Base-by-base conservation (phyloP, 352 stramenopile genomes). In the Phytophthora tentaculata region DNA sequence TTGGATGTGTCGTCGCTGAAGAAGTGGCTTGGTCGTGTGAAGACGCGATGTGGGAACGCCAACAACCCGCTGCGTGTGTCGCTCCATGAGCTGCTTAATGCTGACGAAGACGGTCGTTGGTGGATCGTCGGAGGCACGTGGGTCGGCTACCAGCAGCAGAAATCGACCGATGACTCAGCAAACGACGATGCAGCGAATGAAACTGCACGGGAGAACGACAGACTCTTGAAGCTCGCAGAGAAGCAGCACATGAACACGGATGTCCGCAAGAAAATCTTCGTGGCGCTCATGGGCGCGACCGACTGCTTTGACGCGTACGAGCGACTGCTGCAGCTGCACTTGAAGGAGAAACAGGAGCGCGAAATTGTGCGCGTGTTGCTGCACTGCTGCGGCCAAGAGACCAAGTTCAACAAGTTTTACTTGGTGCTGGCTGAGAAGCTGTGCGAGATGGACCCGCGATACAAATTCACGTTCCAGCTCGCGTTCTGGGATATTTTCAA, bases 161-260 rank as follows among this genome's bases (percentile, higher is more conserved):
- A 76, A 10, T 68, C 67, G 23, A 67, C 57, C 50, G 64, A 76
- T 66, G 77, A 76, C 12, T 94, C 35, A 8, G 35, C 35, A 29
- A 65, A 70, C 10, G 53, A 65, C n/a, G 67, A 71, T 35, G 59
- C 43, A 19, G 32, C n/a, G 9, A 54, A 49, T 28, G 48, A 77
- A 4, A 49, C 44, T 37, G 60, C 61, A 32, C 71, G 73, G 44
- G 71, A 83, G 71, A 83, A 79, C 13, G 96, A 77, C 64, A 83
- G 72, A 37, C 73, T 99, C 12, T 54, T 98, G 14, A 81, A 94
- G 47, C 79, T 99, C 23, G 97, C 97, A 32, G 86, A 96, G 22
- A 98, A 98, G 73, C 94, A 98, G 74, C 92, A 96, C 64, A 99
- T 99, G 97, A 99, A 99, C 70, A 99, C 96, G 26, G 85, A 99